Base-by-base conservation (phyloP, 2,329 filamentous ascomycete genomes). In the Penicillium psychrosexuale region DNA sequence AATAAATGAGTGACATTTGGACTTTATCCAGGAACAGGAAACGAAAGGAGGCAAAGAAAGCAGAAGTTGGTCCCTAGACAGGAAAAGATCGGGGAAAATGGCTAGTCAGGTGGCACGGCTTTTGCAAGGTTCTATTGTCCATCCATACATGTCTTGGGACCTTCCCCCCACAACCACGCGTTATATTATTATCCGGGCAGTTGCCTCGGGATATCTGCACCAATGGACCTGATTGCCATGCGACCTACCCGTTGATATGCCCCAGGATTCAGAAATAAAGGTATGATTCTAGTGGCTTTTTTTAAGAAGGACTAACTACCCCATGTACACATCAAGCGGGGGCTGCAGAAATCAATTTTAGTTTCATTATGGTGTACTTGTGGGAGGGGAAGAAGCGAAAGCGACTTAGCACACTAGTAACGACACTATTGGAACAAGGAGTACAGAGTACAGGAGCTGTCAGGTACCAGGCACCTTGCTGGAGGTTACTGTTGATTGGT, bases 1-100 rank as follows among this genome's bases (percentile, higher is more conserved):
- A 34, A 37, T 34, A 43, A 51, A 53, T 4, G 51, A 53, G 15
- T 50, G 45, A 53, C 51, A 49, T 53, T 47, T 49, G 51, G 24
- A 17, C 38, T 31, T 24, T 9, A 31, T 27, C 34, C 50, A 37
- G 17, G 24, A 51, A 13, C 36, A 9, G 31, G 38, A 31, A 46
- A 22, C 28, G 40, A 46, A 4, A 46, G 27, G 42, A 34, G 19
- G 42, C n/a, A 46, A 38, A 37, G 38, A 37, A 13, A 37, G 17
- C 15, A 22, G 24, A 19, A 47, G 38, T 40, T n/a, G 38, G 22
- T 9, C 22, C 27, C 22, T 22, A 15, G 15, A 22, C 15, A 44
- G 24, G 34, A 52, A 38, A 45, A 37, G 31, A 24, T 38, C 33
- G 50, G 45, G 28, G 47, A 22, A 39, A 47, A 30, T 11, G 44